A percentile compares a stretch with the other conserved stretches of the same genome.
Conservation (phyloP, 345 rosid genomes). For the Dimocarpus longan region DNA sequence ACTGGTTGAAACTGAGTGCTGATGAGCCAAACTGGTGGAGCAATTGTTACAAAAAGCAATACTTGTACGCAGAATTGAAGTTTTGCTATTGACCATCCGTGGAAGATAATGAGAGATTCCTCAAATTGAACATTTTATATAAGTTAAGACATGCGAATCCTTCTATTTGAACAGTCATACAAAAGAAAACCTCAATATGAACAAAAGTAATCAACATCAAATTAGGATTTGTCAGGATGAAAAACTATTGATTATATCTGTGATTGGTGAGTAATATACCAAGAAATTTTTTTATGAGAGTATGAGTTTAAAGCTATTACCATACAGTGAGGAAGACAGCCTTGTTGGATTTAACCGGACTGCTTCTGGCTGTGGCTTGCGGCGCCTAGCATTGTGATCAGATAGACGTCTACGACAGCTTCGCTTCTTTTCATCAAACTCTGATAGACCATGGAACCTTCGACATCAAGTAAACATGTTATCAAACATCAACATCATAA, state of each 20-base stretch:
- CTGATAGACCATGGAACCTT: slow-evolving; percentile 87
- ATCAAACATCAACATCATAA: slow-evolving; percentile 1
- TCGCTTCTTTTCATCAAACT: slow-evolving; percentile 91
- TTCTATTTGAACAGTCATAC: not conserved
- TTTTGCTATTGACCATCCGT: not conserved
- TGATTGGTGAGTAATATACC: not conserved
- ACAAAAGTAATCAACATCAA: not conserved
- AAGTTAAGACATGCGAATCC: not conserved
- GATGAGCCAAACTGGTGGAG: not conserved
- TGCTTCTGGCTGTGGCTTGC: slow-evolving; percentile 77
- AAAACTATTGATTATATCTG: not conserved
- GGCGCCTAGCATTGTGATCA: slow-evolving; percentile 97
- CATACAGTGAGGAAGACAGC: slow-evolving; percentile 45
- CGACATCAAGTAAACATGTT: slow-evolving; percentile 18
- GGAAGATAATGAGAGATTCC: not conserved
- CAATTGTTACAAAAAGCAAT: not conserved
- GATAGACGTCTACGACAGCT: slow-evolving; percentile 92
- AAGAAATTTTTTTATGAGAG: not conserved
- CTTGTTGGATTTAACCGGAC: slow-evolving; percentile 51
- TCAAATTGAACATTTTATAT: not conserved
- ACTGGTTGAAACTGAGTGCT: not conserved
- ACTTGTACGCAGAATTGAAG: not conserved
- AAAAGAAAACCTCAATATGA: not conserved
- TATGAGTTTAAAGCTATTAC: slow-evolving; percentile 41
- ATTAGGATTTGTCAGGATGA: not conserved